phyloP scores from a whole-genome alignment of 768 basidiomycete genomes.

The Pleurotus tuber-regium region DNA sequence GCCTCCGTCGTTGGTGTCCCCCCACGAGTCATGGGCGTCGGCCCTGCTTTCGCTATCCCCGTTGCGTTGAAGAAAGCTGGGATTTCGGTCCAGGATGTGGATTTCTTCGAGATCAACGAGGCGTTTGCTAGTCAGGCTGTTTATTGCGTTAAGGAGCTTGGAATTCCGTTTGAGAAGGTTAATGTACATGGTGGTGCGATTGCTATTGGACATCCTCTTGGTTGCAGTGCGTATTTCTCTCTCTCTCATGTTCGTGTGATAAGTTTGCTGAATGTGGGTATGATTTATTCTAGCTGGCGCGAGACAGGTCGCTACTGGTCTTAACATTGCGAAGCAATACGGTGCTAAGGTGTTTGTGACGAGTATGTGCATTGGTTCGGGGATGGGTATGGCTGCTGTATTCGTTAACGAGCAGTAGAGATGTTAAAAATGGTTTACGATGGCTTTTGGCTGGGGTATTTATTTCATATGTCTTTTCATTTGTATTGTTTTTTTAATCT shows the following conservation, averaged over 20 bases:
- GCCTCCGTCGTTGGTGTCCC: slow-evolving; percentile 76
- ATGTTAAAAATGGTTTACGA: no score
- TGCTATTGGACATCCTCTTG: slow-evolving; percentile 86
- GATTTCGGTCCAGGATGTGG: slow-evolving; percentile 66
- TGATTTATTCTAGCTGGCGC: slow-evolving; percentile 57
- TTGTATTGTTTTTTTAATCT: no score
- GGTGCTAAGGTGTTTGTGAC: slow-evolving; percentile 79
- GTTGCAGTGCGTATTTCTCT: slow-evolving; percentile 59
- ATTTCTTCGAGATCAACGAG: slow-evolving; percentile 93
- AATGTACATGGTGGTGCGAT: slow-evolving; percentile 89
- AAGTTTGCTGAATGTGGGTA: background rate
- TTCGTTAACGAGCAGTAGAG: slow-evolving; percentile 81
- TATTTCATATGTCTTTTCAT: background rate
- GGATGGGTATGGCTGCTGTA: slow-evolving; percentile 89
- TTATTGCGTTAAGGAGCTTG: slow-evolving; percentile 66
- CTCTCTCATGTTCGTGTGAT: slow-evolving; percentile 10
- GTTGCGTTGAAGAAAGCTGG: slow-evolving; percentile 65
- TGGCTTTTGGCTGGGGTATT: background rate
- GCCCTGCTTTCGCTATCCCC: slow-evolving; percentile 87
- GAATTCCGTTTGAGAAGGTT: slow-evolving; percentile 74
- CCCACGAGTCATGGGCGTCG: slow-evolving; percentile 88
- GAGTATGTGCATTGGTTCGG: slow-evolving; percentile 88
- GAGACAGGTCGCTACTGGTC: slow-evolving; percentile 82
- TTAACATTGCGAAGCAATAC: slow-evolving; percentile 78
- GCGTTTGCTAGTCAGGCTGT: slow-evolving; percentile 86